Evolutionary conservation across 2,329 filamentous ascomycete genomes (phyloP).

Genomic region (Aaosphaeria arxii): DNA sequence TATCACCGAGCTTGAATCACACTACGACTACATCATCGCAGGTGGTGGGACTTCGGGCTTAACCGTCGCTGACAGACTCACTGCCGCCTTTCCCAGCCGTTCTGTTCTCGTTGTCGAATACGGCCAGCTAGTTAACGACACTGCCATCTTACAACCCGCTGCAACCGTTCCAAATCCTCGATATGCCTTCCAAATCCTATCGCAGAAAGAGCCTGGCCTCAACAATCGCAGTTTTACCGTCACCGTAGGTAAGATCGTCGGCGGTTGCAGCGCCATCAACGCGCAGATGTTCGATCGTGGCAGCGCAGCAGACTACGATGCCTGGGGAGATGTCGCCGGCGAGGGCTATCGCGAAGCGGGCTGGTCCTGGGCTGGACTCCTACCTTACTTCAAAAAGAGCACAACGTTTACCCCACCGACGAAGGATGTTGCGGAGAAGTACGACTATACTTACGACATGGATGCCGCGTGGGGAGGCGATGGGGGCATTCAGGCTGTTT

Average conservation of each 20-base stretch:
- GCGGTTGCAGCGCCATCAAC: conserved; percentile 29
- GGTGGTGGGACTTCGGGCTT: conserved; percentile 14
- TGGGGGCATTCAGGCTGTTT: conserved; percentile 6
- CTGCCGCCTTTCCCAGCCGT: conserved; percentile 3
- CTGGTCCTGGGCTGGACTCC: conserved; percentile 53
- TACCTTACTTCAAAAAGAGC: conserved; percentile 33
- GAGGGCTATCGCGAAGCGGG: conserved; percentile 36
- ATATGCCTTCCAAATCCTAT: conserved; percentile 8
- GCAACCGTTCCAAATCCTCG: conserved; percentile 2
- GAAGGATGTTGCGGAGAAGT: conserved; percentile 2
- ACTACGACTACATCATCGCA: conserved; percentile 19
- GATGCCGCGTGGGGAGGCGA: conserved; percentile 10
- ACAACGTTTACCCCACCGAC: conserved; percentile 5
- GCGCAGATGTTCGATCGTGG: conserved; percentile 30
- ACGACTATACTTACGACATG: conserved; percentile 9
- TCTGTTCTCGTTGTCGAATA: conserved; percentile 14
- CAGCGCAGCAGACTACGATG: conserved; percentile 38
- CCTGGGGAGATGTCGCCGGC: conserved; percentile 39
- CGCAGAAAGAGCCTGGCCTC: conserved; percentile 4
- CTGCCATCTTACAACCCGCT: conserved; percentile 3
- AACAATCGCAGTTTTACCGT: conserved; percentile 6
- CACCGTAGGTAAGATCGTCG: conserved; percentile 19
- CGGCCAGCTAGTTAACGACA: conserved; percentile 9
- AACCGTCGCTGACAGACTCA: conserved; percentile 11
- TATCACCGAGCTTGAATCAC: conserved; percentile 5